Base-by-base conservation (phyloP, 2,329 filamentous ascomycete genomes). In the Alternaria alternata region DNA sequence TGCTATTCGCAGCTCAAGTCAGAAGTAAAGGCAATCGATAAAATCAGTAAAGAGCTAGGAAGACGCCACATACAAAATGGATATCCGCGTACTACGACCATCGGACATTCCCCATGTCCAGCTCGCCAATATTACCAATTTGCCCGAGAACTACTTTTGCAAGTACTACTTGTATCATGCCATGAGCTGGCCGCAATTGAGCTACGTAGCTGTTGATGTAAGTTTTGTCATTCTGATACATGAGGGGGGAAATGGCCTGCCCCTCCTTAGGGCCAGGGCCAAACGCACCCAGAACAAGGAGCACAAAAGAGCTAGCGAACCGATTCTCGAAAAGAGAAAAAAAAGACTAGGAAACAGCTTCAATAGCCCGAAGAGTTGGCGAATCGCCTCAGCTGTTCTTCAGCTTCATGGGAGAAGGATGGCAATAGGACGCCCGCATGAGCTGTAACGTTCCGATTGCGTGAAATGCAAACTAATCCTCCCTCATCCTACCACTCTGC, bases 131-230 rank as follows among this genome's bases (percentile, higher is more conserved):
- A 94, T 99, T 78, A 96, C 96, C 79, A 99, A 99, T 84, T 87
- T 99, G 54, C 95, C 95, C 67, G 95, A 99, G 82, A 99, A 99
- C 86, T 99, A 99, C 87, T 98, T 98, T 80, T 92, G 97, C 82
- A 99, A 99, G 87, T 99, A 99, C 86, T 99, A 99, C 84, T 89
- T 99, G 75, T 99, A 99, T 87, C 95, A 99, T 82, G 94, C 94
- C 16, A 89, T 98, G 69, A 96, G 93, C 72, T 99, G 95, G 95
- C 95, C 95, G 46, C 94, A 98, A 82, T 88, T 99, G 67, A 94
- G 91, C 81, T 98, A 94, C 81, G 94, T 99, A 58, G 95, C 95
- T 70, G 93, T 99, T 72, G 94, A 98, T 80, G 82, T 84, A 68
- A 74, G 81, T 78, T 42, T 51, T 4, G 14, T 16, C 5, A 24